Conservation (phyloP, 2,329 filamentous ascomycete species). For the Ceratocystis harringtonii region DNA sequence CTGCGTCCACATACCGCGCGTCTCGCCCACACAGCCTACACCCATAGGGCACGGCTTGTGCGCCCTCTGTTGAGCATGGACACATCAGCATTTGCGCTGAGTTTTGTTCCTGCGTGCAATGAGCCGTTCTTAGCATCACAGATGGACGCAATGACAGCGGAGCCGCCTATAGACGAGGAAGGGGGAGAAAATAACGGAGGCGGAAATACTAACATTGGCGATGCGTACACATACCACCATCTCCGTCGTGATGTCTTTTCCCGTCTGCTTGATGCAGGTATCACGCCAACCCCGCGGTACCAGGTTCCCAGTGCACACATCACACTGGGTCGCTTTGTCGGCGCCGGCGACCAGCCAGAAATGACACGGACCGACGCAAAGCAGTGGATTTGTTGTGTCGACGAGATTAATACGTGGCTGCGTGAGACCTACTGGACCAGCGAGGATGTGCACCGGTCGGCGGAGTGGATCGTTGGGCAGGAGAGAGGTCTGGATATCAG, state of each 20-base stretch:
- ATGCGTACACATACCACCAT: constrained; percentile 78
- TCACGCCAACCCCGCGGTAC: constrained; percentile 53
- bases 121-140: constrained; percentile 28
- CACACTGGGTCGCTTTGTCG: constrained; percentile 68
- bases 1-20: constrained; percentile 41
- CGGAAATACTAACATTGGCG: constrained; percentile 26
- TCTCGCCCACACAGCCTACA: constrained; percentile 51
- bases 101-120: constrained; percentile 65
- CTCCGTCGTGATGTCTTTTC: constrained; percentile 64
- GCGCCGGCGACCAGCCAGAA: neutral
- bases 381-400: constrained; percentile 54
- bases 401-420: constrained; percentile 64
- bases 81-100: constrained; percentile 68
- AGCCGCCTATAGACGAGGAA: neutral
- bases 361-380: constrained; percentile 42
- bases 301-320: constrained; percentile 81
- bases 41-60: constrained; percentile 58
- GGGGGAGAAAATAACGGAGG: neutral
- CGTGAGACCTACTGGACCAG: constrained; percentile 23
- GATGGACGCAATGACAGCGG: constrained; percentile 3
- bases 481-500: constrained; percentile 66
- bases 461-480: constrained; percentile 75
- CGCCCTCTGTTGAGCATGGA: constrained; percentile 77
- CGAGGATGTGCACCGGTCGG: constrained; percentile 51
- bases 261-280: constrained; percentile 42